Evolutionary conservation across 2,329 filamentous ascomycete species (phyloP).

Genomic region (Cladosporium sp.): DNA sequence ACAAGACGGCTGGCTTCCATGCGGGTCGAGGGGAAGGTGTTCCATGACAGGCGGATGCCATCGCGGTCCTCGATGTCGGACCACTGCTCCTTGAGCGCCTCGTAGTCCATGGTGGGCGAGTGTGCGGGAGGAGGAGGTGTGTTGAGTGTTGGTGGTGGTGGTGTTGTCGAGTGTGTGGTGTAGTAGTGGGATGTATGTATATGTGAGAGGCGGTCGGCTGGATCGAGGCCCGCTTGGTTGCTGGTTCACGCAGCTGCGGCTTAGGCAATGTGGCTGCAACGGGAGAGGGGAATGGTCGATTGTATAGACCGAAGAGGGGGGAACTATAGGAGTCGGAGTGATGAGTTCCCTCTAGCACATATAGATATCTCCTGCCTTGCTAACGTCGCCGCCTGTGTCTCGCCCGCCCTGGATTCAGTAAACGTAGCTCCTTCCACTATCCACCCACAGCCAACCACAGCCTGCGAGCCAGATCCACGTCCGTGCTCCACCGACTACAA

Average conservation of each 20-base stretch:
- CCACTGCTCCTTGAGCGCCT: conserved; percentile 92
- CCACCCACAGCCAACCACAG: conserved; percentile 26
- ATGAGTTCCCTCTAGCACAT: not conserved
- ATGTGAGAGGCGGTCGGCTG: conserved; percentile 17
- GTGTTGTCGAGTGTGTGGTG: not conserved
- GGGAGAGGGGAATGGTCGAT: not conserved
- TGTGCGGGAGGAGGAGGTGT: conserved; percentile 19
- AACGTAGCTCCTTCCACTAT: conserved; percentile 27
- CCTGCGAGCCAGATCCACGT: conserved; percentile 19
- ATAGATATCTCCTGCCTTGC: conserved; percentile 2
- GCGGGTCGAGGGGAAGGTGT: conserved; percentile 95
- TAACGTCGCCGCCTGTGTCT: conserved; percentile 4
- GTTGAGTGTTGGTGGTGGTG: conserved; percentile 17
- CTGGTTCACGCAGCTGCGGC: conserved; percentile 22
- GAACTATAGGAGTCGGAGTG: not conserved
- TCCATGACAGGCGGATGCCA: conserved; percentile 96
- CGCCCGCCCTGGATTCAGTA: conserved; percentile 8
- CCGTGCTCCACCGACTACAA: conserved; percentile 12
- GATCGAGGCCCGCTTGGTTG: conserved; percentile 19
- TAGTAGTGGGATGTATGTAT: conserved; percentile 14
- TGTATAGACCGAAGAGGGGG: not conserved
- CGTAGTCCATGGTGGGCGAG: conserved; percentile 74
- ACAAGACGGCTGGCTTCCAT: conserved; percentile 61
- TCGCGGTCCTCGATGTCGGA: conserved; percentile 94
- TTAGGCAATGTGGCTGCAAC: conserved; percentile 2